Evolutionary conservation across 1,284 basidiomycete genomes (phyloP), one percentile per base, ranked within the genome.

Genomic region (Fomitopsis palustris): DNA sequence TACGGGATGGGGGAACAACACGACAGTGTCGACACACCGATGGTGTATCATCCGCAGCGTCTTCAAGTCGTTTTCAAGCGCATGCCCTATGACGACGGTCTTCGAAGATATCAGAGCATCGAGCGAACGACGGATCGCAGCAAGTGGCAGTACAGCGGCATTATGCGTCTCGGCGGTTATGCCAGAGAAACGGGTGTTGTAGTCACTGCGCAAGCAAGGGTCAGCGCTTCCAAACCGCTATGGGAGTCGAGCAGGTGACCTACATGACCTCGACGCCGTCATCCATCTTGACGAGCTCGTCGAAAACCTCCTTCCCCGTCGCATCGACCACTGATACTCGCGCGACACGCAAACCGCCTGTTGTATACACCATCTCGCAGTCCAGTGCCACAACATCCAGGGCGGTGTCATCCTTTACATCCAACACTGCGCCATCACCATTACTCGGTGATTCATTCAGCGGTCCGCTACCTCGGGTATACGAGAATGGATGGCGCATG

Each of bases 361-460:
- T 95, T 0, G 93, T 92, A 74, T 93, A 95, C 27, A 96, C 82
- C 91, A 97, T 94, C 72, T 98, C 95, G 70, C 92, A 96, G 72
- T 96, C 95, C 54, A 96, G 75, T 0, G 90, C 92, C 6, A 88
- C 89, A 1, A 95, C 83, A 56, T 93, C 90, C 33, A 92, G 73
- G 2, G 81, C 75, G 1, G 78, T 77, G 59, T 77, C 74, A 3
- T 62, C 61, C n/a, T 68, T 55, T 29, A 62, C 59, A 19, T n/a
- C 35, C 1, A 41, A 16, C 19, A 21, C 29, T 19, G 54, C 33
- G 38, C 42, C 19, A 38, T 23, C 14, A 17, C 37, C 43, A 9
- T 55, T 35, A 35, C 35, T 3, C 25, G 23, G 51, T 10, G n/a
- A 17, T 17, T 52, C 45, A 37, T 31, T 17, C 69, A 47, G n/a